Conservation (phyloP, 1,284 basidiomycete genomes). For the Trichosporon ovoides region DNA sequence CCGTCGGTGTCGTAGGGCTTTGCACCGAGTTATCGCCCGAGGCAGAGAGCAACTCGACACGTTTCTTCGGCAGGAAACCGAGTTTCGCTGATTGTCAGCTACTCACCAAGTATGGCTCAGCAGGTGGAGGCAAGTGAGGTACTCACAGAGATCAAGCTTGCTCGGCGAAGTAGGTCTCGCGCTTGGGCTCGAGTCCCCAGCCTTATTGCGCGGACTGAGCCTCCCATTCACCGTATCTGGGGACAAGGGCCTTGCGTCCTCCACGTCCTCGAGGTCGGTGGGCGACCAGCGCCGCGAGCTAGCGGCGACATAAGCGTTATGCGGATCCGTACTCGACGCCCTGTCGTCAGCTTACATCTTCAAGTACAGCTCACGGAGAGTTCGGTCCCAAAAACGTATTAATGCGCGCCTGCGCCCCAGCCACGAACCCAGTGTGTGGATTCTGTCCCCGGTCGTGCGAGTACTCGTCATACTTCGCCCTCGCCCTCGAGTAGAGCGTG, state of each 20-base stretch:
- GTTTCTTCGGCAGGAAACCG: conserved; percentile 48
- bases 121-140: not conserved
- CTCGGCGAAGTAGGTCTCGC: not conserved
- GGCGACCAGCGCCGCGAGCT: too few species aligned
- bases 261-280: conserved; percentile 39
- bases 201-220: conserved; percentile 7
- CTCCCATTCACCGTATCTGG: conserved; percentile 8
- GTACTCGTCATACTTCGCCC: conserved; percentile 39
- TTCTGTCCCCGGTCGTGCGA: conserved; percentile 21
- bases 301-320: conserved; percentile 19
- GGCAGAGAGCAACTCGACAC: conserved; percentile 43
- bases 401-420: too few species aligned
- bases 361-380: conserved; percentile 25
- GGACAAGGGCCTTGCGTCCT: not conserved
- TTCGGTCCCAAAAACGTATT: not conserved
- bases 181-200: conserved; percentile 18
- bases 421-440: conserved; percentile 10
- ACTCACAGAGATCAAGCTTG: conserved; percentile 48
- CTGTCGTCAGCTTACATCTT: not conserved
- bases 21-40: conserved; percentile 13
- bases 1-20: conserved; percentile 21
- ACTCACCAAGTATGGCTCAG: not conserved
- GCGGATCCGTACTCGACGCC: not conserved
- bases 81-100: conserved; percentile 38
- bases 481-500: conserved; percentile 35